These are phyloP conservation scores for Macrocystidia cucumis DNA, from an alignment of 1,284 basidiomycete species.

Conservation along the genomic window DNA sequence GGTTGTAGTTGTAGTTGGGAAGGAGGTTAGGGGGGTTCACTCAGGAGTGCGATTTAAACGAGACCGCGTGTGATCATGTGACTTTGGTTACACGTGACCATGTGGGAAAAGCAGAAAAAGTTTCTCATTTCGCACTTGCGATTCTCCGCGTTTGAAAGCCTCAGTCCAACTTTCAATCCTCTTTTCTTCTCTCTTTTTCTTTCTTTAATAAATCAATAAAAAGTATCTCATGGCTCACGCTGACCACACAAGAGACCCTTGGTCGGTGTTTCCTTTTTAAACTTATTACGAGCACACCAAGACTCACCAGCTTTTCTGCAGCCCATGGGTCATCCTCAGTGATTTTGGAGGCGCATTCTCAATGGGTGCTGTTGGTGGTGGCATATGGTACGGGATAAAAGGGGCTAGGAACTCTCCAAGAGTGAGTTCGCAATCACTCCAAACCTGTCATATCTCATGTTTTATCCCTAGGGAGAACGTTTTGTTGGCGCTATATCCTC, in stretches of 20 bases:
- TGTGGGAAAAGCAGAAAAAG: conserved; percentile 20
- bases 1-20: not conserved
- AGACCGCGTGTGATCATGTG: not conserved
- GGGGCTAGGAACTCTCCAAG: conserved; percentile 95
- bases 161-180: conserved; percentile 10
- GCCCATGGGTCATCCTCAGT: conserved; percentile 98
- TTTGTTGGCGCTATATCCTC: conserved; percentile 91
- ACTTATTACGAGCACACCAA: conserved; percentile 4
- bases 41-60: conserved; percentile 3
- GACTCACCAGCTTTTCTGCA: conserved; percentile 22
- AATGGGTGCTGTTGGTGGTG: conserved; percentile 94
- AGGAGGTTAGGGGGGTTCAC: conserved; percentile 1
- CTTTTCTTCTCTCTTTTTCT: conserved; percentile 12
- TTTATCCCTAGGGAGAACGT: conserved; percentile 72
- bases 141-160: no score
- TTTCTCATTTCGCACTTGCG: conserved; percentile 17
- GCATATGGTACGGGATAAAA: conserved; percentile 99
- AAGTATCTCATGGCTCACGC: conserved; percentile 77
- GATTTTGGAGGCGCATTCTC: conserved; percentile 97
- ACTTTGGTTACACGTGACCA: conserved; percentile 11
- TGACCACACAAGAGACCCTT: conserved; percentile 91
- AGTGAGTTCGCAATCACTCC: conserved; percentile 38
- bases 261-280: conserved; percentile 37
- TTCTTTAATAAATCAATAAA: conserved; percentile 11
- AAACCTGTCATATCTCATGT: conserved; percentile 6